These are phyloP conservation scores for Emergomyces africanus DNA, from an alignment of 2,329 filamentous ascomycete species.

Conservation along the genomic window DNA sequence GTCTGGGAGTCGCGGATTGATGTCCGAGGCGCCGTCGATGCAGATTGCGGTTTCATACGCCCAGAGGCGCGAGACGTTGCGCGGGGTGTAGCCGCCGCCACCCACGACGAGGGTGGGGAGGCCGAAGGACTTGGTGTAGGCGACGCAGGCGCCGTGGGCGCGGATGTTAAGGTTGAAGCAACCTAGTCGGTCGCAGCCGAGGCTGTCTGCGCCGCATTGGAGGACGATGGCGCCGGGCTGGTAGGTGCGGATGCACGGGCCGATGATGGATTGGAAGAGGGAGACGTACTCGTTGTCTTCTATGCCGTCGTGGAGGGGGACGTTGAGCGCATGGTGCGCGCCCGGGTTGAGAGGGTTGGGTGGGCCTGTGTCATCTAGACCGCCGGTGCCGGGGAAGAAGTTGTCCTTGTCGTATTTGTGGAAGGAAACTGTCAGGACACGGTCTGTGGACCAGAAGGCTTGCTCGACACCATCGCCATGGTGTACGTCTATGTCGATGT, in stretches of 20 bases:
- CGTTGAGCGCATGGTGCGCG: conserved; percentile 79
- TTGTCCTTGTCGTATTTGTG: conserved; percentile 82
- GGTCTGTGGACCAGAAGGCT: conserved; percentile 78
- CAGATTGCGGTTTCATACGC: conserved; percentile 91
- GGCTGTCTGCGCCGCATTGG: conserved; percentile 88
- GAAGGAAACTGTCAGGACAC: conserved; percentile 86
- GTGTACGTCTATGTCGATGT: conserved; percentile 90
- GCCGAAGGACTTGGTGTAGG: conserved; percentile 68
- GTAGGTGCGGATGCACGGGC: conserved; percentile 66
- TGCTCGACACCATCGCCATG: conserved; percentile 86
- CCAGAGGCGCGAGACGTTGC: conserved; percentile 94
- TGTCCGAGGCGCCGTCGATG: conserved; percentile 57
- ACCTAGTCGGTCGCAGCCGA: conserved; percentile 84
- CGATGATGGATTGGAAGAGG: conserved; percentile 73
- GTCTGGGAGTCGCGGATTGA: conserved; percentile 60
- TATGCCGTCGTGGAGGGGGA: conserved; percentile 81
- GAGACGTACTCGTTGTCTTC: conserved; percentile 78
- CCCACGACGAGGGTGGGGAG: conserved; percentile 83
- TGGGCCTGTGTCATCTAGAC: conserved; percentile 71
- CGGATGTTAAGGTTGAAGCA: conserved; percentile 95
- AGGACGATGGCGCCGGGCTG: conserved; percentile 83
- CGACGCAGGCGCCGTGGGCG: conserved; percentile 83
- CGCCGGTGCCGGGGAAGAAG: conserved; percentile 90
- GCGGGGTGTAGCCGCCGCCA: conserved; percentile 89
- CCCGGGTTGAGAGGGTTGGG: conserved; percentile 72